These are phyloP conservation scores for Vachellia collinsii DNA, from an alignment of 306 rosid species.

Conservation along the genomic window DNA sequence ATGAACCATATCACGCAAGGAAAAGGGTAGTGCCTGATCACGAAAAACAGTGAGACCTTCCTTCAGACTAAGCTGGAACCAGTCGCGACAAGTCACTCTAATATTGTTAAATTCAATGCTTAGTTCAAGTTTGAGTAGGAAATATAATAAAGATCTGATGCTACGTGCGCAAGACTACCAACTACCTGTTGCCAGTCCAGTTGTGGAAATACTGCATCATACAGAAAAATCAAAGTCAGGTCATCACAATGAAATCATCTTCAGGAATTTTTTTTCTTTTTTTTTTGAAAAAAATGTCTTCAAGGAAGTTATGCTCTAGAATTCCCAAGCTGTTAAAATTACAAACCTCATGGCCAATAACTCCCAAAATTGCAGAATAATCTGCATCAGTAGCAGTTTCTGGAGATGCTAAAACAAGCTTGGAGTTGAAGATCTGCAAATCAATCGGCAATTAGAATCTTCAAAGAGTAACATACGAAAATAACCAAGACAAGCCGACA, in stretches of 20 bases:
- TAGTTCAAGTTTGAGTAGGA: conserved; percentile 30
- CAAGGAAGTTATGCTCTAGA: conserved; percentile 28
- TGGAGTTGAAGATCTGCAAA: conserved; percentile 86
- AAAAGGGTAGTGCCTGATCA: conserved; percentile 68
- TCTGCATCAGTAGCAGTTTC: conserved; percentile 90
- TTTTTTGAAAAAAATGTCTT: conserved; percentile 4
- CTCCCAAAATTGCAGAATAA: conserved; percentile 96
- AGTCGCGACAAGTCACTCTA: conserved; percentile 99
- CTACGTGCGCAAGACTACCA: conserved; percentile 51
- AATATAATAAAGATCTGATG: conserved; percentile 19
- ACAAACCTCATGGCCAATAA: conserved; percentile 98
- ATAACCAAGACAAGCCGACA: conserved; percentile 30
- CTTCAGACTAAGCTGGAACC: conserved; percentile 99
- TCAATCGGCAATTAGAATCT: conserved; percentile 21
- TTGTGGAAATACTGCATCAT: conserved; percentile 95
- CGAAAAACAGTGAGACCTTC: conserved; percentile 99
- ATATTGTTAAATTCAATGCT: conserved; percentile 41
- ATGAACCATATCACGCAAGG: conserved; percentile 22
- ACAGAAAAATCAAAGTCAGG: conserved; percentile 35
- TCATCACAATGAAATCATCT: conserved; percentile 34
- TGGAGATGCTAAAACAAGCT: conserved; percentile 96
- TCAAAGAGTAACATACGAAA: background rate
- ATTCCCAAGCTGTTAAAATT: conserved; percentile 31
- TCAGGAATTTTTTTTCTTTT: background rate
- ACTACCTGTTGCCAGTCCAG: conserved; percentile 99